Evolutionary conservation across 192 early-diverging fungal species (phyloP).

Genomic region (Lobosporangium transversale): DNA sequence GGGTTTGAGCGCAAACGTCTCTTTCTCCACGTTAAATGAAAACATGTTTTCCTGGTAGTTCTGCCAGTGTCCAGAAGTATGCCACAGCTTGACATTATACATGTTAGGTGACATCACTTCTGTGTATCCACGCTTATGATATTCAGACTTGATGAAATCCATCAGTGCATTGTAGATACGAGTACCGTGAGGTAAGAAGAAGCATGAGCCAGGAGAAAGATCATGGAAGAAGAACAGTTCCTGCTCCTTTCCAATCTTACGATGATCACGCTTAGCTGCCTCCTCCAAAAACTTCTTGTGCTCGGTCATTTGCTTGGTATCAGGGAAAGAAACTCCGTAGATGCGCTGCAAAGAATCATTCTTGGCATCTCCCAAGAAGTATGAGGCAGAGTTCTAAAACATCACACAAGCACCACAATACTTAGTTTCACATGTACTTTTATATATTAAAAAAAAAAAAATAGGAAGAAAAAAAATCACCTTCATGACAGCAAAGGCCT

Average conservation of each 20-base stretch:
- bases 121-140: conserved; percentile 91
- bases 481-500: conserved; percentile 92
- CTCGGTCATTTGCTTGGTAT: conserved; percentile 96
- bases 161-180: conserved; percentile 96
- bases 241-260: conserved; percentile 97
- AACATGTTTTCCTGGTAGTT: conserved; percentile 99
- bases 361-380: conserved; percentile 96
- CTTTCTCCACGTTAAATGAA: conserved; percentile 93
- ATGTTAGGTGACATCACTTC: conserved; percentile 99
- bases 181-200: conserved; percentile 96
- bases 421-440: background rate
- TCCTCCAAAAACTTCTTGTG: conserved; percentile 96
- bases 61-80: conserved; percentile 93
- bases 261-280: conserved; percentile 95
- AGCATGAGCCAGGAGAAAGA: conserved; percentile 90
- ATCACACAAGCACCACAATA: background rate
- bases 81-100: conserved; percentile 98
- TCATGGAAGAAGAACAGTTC: conserved; percentile 99
- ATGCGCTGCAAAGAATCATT: conserved; percentile 99
- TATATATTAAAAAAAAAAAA: background rate
- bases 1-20: conserved; percentile 96
- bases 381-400: conserved; percentile 91
- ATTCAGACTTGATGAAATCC: conserved; percentile 89
- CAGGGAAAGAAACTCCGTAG: conserved; percentile 99
- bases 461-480: too few species aligned